Base-by-base conservation (phyloP, 345 rosid genomes). In the Mercurialis annua region DNA sequence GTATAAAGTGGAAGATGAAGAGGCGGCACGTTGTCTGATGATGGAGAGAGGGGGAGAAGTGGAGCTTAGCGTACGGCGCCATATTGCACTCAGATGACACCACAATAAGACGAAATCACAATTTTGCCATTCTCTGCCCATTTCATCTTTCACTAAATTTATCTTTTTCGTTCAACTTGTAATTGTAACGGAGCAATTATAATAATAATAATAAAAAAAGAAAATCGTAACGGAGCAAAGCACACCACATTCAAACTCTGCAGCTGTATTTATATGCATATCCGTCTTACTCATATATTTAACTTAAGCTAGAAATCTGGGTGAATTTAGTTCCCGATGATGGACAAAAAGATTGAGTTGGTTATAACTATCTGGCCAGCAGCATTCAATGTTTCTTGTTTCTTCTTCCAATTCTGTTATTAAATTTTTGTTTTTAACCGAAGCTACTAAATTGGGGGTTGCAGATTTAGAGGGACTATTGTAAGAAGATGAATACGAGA, bases 21-120 rank as follows among this genome's bases (percentile, higher is more conserved):
- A 12, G 54, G 73, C 57, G 50, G 65, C 77, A 75, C 80, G 84
- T 78, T 81, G 62, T 49, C 64, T 70, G 51, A 72, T 81, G 81
- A 81, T 72, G 69, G 53, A 12, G 34, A 20, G 42, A 29, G 1
- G 16, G 5, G 14, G 16, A 27, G 6, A 15, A 52, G 27, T 14
- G 34, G 40, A 55, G 60, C 21, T 29, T 55, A n/a, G 60, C 60
- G 60, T 55, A 55, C 60, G 60, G 33, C 38, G 62, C 64, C 59
- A 44, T 36, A 67, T 71, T 65, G 34, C 51, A 12, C 58, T 51
- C 59, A 33, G 72, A 59, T 80, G 66, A 26, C 70, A 59, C 73
- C 63, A 44, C 66, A 60, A 27, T 20, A 48, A n/a, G n/a, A n/a
- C n/a, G n/a, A n/a, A n/a, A n/a, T n/a, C n/a, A n/a, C n/a, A 15